These are phyloP conservation scores for Viola pubescens DNA, from an alignment of 441 rosid species.

Conservation along the genomic window DNA sequence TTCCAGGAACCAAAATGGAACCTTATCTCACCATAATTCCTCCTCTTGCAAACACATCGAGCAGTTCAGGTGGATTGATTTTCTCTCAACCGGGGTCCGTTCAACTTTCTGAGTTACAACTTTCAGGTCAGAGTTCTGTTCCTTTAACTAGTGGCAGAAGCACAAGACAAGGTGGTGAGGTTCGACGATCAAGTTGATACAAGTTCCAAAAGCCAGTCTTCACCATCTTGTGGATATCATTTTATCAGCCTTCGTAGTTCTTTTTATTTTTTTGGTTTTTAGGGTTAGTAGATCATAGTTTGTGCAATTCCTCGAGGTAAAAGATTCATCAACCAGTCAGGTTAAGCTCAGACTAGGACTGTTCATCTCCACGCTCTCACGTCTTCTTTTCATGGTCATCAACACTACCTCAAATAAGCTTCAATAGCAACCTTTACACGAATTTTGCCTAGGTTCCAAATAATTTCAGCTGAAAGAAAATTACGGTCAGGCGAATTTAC, in stretches of 20 bases:
- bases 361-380: not conserved
- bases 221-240: slow-evolving; percentile 15
- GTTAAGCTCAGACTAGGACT: slow-evolving; percentile 23
- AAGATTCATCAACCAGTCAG: slow-evolving; percentile 25
- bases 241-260: slow-evolving; percentile 19
- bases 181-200: slow-evolving; percentile 53
- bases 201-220: slow-evolving; percentile 15
- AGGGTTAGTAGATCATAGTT: slow-evolving; percentile 28
- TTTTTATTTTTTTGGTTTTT: slow-evolving; percentile 20
- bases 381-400: not conserved
- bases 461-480: slow-evolving; percentile 16
- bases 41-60: slow-evolving; percentile 52
- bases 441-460: slow-evolving; percentile 16
- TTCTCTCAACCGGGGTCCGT: slow-evolving; percentile 66
- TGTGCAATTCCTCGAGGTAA: slow-evolving; percentile 22
- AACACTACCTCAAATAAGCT: slow-evolving; percentile 25
- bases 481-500: not conserved
- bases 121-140: slow-evolving; percentile 60
- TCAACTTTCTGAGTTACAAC: slow-evolving; percentile 60
- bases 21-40: slow-evolving; percentile 55
- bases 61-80: slow-evolving; percentile 66
- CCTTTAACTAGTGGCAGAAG: slow-evolving; percentile 60
- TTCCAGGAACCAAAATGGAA: slow-evolving; percentile 47
- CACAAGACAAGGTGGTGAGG: slow-evolving; percentile 59
- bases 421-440: slow-evolving; percentile 15